Conservation (phyloP, 208 protist species). For the Trichomonas tenax region DNA sequence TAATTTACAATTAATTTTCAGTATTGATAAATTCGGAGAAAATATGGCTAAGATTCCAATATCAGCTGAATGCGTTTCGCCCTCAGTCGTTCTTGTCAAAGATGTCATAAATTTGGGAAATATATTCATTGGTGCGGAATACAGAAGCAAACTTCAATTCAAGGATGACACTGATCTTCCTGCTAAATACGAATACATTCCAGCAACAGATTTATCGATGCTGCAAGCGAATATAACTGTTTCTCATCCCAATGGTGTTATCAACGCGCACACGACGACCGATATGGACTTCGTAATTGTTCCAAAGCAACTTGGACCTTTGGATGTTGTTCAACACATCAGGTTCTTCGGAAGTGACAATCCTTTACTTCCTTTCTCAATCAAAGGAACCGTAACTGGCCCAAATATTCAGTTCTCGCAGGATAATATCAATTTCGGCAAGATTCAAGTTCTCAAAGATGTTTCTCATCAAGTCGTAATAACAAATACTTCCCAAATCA, state of each 20-base stretch:
- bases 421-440: background rate
- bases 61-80: background rate
- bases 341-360: background rate
- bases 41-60: background rate
- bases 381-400: background rate
- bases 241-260: background rate
- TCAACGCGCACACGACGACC: background rate
- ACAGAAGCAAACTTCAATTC: background rate
- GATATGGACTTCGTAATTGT: background rate
- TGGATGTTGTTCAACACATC: background rate
- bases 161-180: background rate
- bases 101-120: background rate
- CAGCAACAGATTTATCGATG: background rate
- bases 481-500: background rate
- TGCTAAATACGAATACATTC: conserved; percentile 6
- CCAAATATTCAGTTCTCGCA: background rate
- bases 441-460: background rate
- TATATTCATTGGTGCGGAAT: background rate
- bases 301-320: background rate
- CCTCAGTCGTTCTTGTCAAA: background rate
- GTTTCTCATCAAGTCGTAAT: background rate
- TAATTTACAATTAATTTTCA: background rate
- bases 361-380: background rate
- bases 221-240: background rate
- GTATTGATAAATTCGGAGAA: background rate